Conservation (phyloP, 2,329 filamentous ascomycete species). For the Fusarium scirpi region DNA sequence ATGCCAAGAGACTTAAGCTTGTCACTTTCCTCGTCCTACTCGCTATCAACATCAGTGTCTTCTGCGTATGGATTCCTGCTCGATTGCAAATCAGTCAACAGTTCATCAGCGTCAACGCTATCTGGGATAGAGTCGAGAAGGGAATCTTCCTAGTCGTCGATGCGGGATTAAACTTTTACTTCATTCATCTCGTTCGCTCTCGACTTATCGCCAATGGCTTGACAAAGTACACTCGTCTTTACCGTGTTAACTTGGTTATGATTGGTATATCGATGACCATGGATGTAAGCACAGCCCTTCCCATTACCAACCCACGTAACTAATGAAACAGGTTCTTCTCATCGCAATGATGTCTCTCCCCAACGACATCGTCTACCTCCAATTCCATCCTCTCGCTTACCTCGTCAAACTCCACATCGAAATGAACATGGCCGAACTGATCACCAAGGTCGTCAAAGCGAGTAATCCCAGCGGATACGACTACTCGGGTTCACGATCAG, state of each 20-base stretch:
- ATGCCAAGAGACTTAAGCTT: slow-evolving; percentile 57
- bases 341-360: slow-evolving; percentile 51
- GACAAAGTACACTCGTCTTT: slow-evolving; percentile 61
- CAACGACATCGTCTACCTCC: slow-evolving; percentile 53
- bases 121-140: slow-evolving; percentile 68
- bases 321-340: slow-evolving; percentile 39
- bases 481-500: slow-evolving; percentile 37
- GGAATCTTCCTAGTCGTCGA: slow-evolving; percentile 64
- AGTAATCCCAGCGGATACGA: slow-evolving; percentile 45
- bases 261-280: slow-evolving; percentile 49
- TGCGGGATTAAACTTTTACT: slow-evolving; percentile 63
- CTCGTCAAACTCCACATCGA: slow-evolving; percentile 67
- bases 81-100: slow-evolving; percentile 58
- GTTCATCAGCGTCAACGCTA: slow-evolving; percentile 60
- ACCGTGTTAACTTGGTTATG: slow-evolving; percentile 52
- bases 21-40: slow-evolving; percentile 59
- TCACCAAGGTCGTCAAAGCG: slow-evolving; percentile 54
- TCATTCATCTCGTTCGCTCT: slow-evolving; percentile 61
- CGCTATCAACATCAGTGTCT: slow-evolving; percentile 64
- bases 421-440: slow-evolving; percentile 65
- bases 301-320: rapidly evolving
- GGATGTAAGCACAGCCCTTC: slow-evolving; percentile 31
- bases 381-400: slow-evolving; percentile 65
- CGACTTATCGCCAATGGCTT: slow-evolving; percentile 61
- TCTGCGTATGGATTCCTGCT: slow-evolving; percentile 66